Evolutionary conservation across 352 stramenopile genomes (phyloP).

Genomic region (Globisporangium radiosum): DNA sequence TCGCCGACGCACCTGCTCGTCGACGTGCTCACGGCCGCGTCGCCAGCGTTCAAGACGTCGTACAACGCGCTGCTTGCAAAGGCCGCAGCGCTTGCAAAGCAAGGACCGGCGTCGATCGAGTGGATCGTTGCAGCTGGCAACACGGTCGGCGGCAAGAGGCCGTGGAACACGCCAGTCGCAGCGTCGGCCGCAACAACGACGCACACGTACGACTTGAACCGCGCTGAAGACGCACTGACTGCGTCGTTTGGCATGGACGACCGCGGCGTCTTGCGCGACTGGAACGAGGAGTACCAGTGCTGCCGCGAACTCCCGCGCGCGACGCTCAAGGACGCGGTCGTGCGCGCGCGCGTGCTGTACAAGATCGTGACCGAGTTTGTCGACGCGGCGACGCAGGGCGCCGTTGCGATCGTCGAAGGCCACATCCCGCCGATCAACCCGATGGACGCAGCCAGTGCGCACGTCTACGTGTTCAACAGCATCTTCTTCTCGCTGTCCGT

Average conservation of each 20-base stretch:
- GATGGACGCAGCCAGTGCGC: constrained; percentile 88
- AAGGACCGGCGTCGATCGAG: constrained; percentile 77
- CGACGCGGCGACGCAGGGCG: constrained; percentile 83
- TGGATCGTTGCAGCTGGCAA: constrained; percentile 81
- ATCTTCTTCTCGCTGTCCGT: constrained; percentile 96
- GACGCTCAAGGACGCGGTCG: constrained; percentile 86
- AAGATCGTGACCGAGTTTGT: constrained; percentile 95
- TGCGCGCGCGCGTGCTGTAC: constrained; percentile 91
- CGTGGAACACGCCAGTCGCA: constrained; percentile 64
- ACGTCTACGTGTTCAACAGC: constrained; percentile 97
- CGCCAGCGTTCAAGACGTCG: constrained; percentile 58
- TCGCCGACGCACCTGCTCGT: constrained; percentile 65
- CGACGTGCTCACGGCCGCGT: constrained; percentile 67
- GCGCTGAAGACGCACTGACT: constrained; percentile 88
- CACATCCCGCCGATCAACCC: constrained; percentile 95
- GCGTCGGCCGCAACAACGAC: constrained; percentile 15
- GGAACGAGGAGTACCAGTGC: constrained; percentile 97
- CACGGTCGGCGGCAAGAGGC: constrained; percentile 63
- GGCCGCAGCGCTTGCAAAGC: constrained; percentile 60
- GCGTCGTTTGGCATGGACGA: constrained; percentile 90
- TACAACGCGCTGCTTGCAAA: constrained; percentile 80
- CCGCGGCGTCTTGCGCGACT: constrained; percentile 90
- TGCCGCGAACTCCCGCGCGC: constrained; percentile 73
- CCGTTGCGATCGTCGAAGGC: constrained; percentile 92
- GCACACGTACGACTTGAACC: constrained; percentile 75